A percentile compares a stretch with the other conserved stretches of the same genome.
These are phyloP conservation scores for Adansonia rubrostipa DNA, from an alignment of 441 rosid species.

Conservation along the genomic window DNA sequence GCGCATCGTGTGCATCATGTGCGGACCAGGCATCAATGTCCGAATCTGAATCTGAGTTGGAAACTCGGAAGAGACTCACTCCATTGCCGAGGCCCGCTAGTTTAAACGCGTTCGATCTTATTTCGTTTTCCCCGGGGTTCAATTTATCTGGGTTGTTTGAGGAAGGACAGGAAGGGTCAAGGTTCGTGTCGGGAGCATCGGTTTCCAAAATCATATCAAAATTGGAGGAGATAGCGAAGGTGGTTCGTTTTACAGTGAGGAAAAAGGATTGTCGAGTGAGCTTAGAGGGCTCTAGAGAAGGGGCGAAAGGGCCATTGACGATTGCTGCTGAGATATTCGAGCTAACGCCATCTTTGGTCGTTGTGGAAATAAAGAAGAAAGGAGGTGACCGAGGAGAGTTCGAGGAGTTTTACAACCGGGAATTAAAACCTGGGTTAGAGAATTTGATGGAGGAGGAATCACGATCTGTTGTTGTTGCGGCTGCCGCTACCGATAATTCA, in stretches of 20 bases:
- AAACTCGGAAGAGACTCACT: constrained; percentile 44
- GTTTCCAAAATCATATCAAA: constrained; percentile 71
- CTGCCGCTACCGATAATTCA: too few species aligned
- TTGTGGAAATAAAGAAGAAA: constrained; percentile 88
- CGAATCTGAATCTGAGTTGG: constrained; percentile 41
- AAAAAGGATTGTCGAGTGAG: constrained; percentile 84
- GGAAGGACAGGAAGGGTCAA: constrained; percentile 71
- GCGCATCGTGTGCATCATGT: too few species aligned
- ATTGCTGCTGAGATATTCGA: constrained; percentile 90
- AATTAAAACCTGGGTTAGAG: constrained; percentile 74
- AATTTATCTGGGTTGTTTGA: constrained; percentile 83
- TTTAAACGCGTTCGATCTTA: constrained; percentile 83
- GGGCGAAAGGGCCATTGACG: constrained; percentile 74
- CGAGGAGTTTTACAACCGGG: constrained; percentile 71
- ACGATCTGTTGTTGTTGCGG: too few species aligned
- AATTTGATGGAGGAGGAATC: constrained; percentile 34
- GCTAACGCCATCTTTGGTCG: constrained; percentile 73
- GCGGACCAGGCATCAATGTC: too few species aligned
- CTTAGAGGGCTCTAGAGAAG: constrained; percentile 79
- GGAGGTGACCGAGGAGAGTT: constrained; percentile 81
- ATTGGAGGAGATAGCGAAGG: constrained; percentile 81
- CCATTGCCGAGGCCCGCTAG: constrained; percentile 75
- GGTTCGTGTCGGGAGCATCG: constrained; percentile 81
- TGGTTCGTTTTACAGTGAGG: constrained; percentile 80
- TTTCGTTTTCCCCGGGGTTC: constrained; percentile 83